phyloP scores from a whole-genome alignment of 1,284 basidiomycete genomes.

The Ceraceosorus bombacis region DNA sequence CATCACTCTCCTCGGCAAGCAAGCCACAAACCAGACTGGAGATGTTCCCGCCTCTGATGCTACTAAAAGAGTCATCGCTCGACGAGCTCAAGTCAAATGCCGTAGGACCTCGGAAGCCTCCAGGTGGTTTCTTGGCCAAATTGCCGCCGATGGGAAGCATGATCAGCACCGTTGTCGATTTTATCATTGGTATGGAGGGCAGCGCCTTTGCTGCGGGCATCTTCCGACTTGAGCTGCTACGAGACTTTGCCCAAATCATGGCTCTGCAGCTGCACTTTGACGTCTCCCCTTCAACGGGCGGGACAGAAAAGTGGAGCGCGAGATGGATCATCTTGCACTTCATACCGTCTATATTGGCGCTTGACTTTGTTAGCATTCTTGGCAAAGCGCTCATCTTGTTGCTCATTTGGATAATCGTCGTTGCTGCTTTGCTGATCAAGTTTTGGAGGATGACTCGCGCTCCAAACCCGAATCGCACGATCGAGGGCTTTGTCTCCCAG shows the following conservation, averaged over 20 bases:
- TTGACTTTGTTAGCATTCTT: constrained; percentile 39
- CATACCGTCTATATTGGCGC: constrained; percentile 29
- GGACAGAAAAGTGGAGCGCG: neutral
- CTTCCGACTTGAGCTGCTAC: constrained; percentile 31
- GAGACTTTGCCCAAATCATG: constrained; percentile 39
- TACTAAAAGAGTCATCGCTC: constrained; percentile 27
- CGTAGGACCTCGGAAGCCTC: constrained; percentile 35
- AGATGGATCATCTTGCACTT: constrained; percentile 26
- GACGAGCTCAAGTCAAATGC: constrained; percentile 44
- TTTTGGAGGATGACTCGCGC: constrained; percentile 35
- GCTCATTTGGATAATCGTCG: constrained; percentile 26
- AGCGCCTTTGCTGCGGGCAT: constrained; percentile 34
- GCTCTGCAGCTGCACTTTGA: constrained; percentile 28
- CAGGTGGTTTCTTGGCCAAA: constrained; percentile 26
- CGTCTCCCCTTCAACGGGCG: constrained; percentile 14
- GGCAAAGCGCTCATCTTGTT: constrained; percentile 36
- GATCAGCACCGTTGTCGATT: constrained; percentile 36
- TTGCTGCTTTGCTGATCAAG: constrained; percentile 18
- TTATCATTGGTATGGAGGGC: constrained; percentile 39
- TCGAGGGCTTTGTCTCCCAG: constrained; percentile 37
- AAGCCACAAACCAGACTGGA: constrained; percentile 24
- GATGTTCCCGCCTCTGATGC: constrained; percentile 41
- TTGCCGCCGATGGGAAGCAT: constrained; percentile 15
- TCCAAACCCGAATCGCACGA: constrained; percentile 31
- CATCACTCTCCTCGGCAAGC: constrained; percentile 19